phyloP scores from a whole-genome alignment of 192 early-diverging fungal genomes.

The Coemansia sp. region DNA sequence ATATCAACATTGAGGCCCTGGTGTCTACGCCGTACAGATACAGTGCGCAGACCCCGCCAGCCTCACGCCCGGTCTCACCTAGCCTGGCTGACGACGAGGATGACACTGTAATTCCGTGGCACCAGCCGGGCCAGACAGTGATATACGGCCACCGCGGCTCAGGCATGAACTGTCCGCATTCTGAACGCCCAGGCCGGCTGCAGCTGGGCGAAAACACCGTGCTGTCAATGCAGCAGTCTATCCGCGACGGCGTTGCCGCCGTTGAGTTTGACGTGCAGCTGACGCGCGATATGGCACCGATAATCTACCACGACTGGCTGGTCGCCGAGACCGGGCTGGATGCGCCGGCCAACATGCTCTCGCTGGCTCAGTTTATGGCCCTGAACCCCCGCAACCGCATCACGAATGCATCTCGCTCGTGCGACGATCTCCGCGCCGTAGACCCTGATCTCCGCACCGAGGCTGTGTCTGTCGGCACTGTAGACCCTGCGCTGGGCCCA shows the following conservation, averaged over 20 bases:
- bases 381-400: constrained; percentile 48
- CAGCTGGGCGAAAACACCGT: constrained; percentile 93
- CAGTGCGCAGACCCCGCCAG: too few relatives aligned
- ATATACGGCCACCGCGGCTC: constrained; percentile 89
- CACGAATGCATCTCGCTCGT: constrained; percentile 20
- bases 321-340: constrained; percentile 71
- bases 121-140: constrained; percentile 29
- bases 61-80: not conserved
- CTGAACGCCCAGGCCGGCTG: constrained; percentile 56
- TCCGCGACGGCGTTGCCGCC: constrained; percentile 78
- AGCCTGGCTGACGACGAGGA: not conserved
- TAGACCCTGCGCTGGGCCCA: not conserved
- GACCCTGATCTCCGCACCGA: constrained; percentile 5
- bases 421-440: constrained; percentile 9
- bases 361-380: constrained; percentile 68
- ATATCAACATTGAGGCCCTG: constrained; percentile 35
- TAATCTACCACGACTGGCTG: constrained; percentile 94
- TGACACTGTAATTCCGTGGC: constrained; percentile 14
- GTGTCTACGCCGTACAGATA: constrained; percentile 39
- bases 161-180: constrained; percentile 68
- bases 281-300: constrained; percentile 80
- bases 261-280: constrained; percentile 97
- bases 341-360: constrained; percentile 66
- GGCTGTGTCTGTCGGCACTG: not conserved
- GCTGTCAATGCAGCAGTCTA: constrained; percentile 79